phyloP scores from a whole-genome alignment of 140 eudicot species.

The Flaveria floridana region DNA sequence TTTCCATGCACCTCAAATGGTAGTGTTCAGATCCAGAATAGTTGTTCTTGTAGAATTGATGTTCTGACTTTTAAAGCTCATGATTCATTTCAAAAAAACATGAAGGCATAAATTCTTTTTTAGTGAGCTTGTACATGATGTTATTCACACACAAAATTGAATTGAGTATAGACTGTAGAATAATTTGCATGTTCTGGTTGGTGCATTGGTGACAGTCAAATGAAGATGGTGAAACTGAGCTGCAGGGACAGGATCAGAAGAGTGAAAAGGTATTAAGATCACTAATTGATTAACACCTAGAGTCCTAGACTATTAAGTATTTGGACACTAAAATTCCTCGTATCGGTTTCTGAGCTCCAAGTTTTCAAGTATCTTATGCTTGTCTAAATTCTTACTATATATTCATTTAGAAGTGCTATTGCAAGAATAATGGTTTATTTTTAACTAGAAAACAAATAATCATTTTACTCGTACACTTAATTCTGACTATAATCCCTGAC shows the following conservation, averaged over 20 bases:
- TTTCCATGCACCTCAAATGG: slow-evolving; percentile 6
- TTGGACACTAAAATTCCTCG: not conserved
- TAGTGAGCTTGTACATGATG: not conserved
- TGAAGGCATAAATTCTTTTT: not conserved
- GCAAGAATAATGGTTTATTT: not conserved
- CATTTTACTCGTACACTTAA: not conserved
- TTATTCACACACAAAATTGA: not conserved
- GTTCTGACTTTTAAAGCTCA: not conserved
- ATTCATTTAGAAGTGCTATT: not conserved
- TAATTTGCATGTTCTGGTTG: slow-evolving; percentile 18
- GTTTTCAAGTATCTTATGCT: not conserved
- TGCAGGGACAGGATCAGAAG: slow-evolving; percentile 19
- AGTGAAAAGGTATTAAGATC: slow-evolving; percentile 35
- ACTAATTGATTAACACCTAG: not conserved
- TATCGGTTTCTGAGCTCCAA: slow-evolving; percentile 3
- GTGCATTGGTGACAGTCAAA: slow-evolving; percentile 26
- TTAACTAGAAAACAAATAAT: not conserved
- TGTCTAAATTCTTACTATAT: not conserved
- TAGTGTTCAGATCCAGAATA: not conserved
- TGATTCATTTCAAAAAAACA: slow-evolving; percentile 4
- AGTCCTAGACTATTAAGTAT: not conserved
- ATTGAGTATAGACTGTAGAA: not conserved
- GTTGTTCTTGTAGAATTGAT: not conserved
- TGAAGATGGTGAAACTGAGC: slow-evolving; percentile 33
- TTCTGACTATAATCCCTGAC: not conserved